A percentile compares a stretch with the other conserved stretches of the same genome.
These are phyloP conservation scores for Olyra latifolia DNA, from an alignment of 176 grass and related monocot genomes.

Conservation along the genomic window DNA sequence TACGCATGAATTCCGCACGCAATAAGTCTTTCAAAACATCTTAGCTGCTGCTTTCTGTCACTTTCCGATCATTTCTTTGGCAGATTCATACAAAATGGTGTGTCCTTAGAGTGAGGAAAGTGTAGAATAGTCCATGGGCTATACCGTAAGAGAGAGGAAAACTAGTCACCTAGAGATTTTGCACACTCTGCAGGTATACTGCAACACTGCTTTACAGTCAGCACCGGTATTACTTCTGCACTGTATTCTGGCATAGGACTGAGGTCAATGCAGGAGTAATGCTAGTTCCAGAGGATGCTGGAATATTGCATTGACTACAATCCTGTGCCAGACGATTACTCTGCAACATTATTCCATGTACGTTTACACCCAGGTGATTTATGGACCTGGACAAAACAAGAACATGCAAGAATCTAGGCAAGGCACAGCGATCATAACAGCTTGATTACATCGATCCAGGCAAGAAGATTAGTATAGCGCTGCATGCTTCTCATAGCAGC, in stretches of 20 bases:
- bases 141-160: background rate
- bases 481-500: background rate
- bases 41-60: background rate
- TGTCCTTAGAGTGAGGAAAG: background rate
- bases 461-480: background rate
- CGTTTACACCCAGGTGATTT: background rate
- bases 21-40: background rate
- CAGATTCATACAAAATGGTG: background rate
- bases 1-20: background rate
- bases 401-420: background rate
- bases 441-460: background rate
- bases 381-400: background rate
- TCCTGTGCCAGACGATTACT: background rate
- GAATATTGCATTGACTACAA: background rate
- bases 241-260: constrained; percentile 4
- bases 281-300: background rate
- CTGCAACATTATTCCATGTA: background rate
- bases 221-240: background rate
- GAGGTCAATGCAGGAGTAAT: background rate
- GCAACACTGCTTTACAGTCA: constrained; percentile 11
- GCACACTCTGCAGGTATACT: background rate
- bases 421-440: background rate
- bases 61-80: background rate
- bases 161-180: background rate
- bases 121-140: background rate